phyloP scores from a whole-genome alignment of 495 filamentous ascomycete genomes.

The Entonaema liquescens region DNA sequence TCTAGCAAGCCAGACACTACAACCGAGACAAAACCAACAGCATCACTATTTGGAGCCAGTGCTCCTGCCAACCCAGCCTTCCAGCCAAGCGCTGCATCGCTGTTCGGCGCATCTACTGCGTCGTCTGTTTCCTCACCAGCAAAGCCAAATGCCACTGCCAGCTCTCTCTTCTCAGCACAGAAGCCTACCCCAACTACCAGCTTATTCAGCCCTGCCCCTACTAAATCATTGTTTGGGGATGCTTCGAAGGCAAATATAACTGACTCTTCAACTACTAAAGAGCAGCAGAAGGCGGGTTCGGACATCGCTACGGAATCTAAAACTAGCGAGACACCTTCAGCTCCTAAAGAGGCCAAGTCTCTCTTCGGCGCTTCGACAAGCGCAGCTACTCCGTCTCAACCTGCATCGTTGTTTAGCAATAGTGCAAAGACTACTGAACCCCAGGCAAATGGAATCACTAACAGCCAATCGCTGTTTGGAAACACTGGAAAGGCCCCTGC shows the following conservation, averaged over 20 bases:
- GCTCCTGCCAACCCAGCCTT: constrained; percentile 19
- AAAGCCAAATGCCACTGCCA: constrained; percentile 19
- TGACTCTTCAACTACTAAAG: constrained; percentile 38
- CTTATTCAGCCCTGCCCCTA: constrained; percentile 32
- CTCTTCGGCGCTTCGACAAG: constrained; percentile 43
- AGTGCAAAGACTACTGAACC: background rate
- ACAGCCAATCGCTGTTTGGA: constrained; percentile 12
- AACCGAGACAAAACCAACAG: constrained; percentile 19
- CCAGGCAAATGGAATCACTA: background rate
- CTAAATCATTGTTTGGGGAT: constrained; percentile 38
- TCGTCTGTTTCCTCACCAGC: constrained; percentile 10
- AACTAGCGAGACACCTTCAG: constrained; percentile 33
- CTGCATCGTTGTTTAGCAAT: constrained; percentile 21
- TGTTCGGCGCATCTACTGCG: constrained; percentile 26
- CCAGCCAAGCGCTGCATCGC: constrained; percentile 15
- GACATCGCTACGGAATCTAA: constrained; percentile 10
- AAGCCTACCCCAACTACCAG: constrained; percentile 22
- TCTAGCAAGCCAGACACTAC: constrained; percentile 6
- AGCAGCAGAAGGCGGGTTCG: constrained; percentile 35
- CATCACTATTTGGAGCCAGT: constrained; percentile 30
- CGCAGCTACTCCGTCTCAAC: constrained; percentile 16
- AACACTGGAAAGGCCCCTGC: constrained; percentile 8
- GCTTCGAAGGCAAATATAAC: constrained; percentile 42
- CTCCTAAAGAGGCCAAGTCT: constrained; percentile 21
- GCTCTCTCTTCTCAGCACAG: constrained; percentile 22